Base-by-base conservation (phyloP, 805 yeast genomes). In the Dipodascus albidus region DNA sequence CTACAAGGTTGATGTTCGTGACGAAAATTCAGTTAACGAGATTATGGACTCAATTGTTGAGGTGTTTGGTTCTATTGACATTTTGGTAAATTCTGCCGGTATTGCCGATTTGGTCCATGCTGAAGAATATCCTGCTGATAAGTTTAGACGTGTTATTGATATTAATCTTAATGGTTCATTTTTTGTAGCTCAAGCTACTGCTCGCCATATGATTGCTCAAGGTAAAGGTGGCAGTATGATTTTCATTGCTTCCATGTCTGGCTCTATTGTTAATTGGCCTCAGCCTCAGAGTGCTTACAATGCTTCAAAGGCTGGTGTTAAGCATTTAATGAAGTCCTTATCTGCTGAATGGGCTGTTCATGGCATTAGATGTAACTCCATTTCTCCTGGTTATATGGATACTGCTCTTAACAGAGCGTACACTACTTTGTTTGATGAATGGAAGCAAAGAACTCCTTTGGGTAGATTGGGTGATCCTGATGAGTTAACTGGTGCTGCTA, bases 261-360 rank as follows among this genome's bases (percentile, higher is more conserved):
- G 83, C 42, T 75, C 81, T 57, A 81, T 81, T 58, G 86, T 80
- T 62, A 81, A 81, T 72, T 82, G 81, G 75, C 86, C 87, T 47
- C 85, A 81, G 69, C 85, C 85, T 11, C 86, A 81, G 68, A 69
- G 75, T 57, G 82, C 83, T 66, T 82, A 81, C 74, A 82, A 82
- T 70, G 83, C 83, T 71, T 78, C 85, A 62, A 81, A 82, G 74
- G 86, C 87, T 31, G 87, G 81, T 55, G 87, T 82, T 41, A 76
- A 77, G 58, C 87, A 82, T 68, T 74, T 82, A 68, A 80, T 74
- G 62, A 73, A 79, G 67, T 79, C 85, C n/a, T 75, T 81, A 59
- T 85, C 86, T 31, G 81, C 83, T 56, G 87, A 81, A 68, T 81
- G 87, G 87, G 86, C 87, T 52, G 79, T 78, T 55, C 77, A 77